Base-by-base conservation (phyloP, 2,329 filamentous ascomycete genomes). In the Coniochaeta hoffmannii region DNA sequence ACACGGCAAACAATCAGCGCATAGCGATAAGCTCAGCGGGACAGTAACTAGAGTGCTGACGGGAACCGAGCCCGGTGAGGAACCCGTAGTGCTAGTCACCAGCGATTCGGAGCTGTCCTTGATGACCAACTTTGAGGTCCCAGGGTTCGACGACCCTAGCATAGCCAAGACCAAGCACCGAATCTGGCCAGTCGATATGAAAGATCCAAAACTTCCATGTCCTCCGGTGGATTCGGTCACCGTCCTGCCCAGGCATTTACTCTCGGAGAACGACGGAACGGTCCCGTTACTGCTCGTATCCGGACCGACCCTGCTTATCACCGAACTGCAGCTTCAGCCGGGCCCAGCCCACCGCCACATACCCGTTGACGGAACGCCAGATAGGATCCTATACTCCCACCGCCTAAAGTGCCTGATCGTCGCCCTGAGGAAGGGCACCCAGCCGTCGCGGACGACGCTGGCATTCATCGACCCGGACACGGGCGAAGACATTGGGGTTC, bases 391-490 rank as follows among this genome's bases (percentile, higher is more conserved):
- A 4, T 84, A 81, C 62, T 85, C 80, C 1, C 71, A 75, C 34
- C 68, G 68, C 8, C 73, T 83, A 50, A 72, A 78, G 36, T 81
- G 73, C 58, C 72, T 81, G 28, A 66, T 86, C 36, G 79, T 82
- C n/a, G 80, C 76, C 0, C 71, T 80, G 17, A 62, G 70, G 10
- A 67, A 73, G 4, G 67, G 73, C 4, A 68, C n/a, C n/a, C n/a
- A n/a, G n/a, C n/a, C n/a, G n/a, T n/a, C n/a, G n/a, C n/a, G 68
- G 28, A 72, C 81, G 9, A 79, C 76, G 1, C 64, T 87, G 26
- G 69, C 75, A 24, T 85, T 87, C 55, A 65, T 87, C 30, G 79
- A 85, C 56, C 74, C 78, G 0, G 73, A 77, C 8, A 80, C 78
- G 0, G 83, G 83, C 1, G 63, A 68, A 5, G 72, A 80, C 55